These are phyloP conservation scores for Plasmodium coatneyi DNA, from an alignment of 169 alveolate species.

Conservation along the genomic window DNA sequence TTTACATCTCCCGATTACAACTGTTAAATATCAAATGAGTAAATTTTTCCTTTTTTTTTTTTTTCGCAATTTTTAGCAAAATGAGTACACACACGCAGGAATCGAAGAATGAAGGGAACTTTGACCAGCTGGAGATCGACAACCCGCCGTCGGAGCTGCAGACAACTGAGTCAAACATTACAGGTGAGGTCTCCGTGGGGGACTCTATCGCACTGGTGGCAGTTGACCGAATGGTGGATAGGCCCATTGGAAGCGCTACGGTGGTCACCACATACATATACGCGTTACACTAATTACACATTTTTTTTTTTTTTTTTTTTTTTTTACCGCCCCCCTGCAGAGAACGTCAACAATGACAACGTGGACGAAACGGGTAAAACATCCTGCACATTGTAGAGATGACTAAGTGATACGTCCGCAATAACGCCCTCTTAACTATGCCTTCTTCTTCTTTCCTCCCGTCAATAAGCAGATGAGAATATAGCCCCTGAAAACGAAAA, in stretches of 20 bases:
- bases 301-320: neutral
- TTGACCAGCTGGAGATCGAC: slow-evolving; percentile 11
- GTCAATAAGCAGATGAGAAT: slow-evolving; percentile 3
- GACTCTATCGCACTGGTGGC: neutral
- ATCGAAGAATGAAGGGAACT: slow-evolving; percentile 10
- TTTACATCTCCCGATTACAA: neutral
- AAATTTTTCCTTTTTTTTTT: neutral
- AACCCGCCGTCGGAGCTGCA: slow-evolving; percentile 4
- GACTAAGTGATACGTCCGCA: neutral
- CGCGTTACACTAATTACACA: neutral
- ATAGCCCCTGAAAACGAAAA: slow-evolving; percentile 19
- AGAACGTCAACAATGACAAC: slow-evolving; percentile 16
- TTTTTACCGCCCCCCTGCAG: slow-evolving; percentile 6
- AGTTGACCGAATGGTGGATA: neutral
- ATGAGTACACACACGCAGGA: slow-evolving; percentile 26
- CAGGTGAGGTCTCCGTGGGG: slow-evolving; percentile 14
- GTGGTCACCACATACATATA: neutral
- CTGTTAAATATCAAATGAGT: neutral
- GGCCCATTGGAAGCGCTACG: neutral
- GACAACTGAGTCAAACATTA: neutral
- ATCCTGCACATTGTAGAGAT: neutral
- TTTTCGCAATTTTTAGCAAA: slow-evolving; percentile 32
- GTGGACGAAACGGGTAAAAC: slow-evolving; percentile 24
- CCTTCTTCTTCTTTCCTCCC: neutral
- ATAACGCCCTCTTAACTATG: neutral